These are phyloP conservation scores for Sporothrix sp. DNA, from an alignment of 2,329 filamentous ascomycete species.

Conservation along the genomic window DNA sequence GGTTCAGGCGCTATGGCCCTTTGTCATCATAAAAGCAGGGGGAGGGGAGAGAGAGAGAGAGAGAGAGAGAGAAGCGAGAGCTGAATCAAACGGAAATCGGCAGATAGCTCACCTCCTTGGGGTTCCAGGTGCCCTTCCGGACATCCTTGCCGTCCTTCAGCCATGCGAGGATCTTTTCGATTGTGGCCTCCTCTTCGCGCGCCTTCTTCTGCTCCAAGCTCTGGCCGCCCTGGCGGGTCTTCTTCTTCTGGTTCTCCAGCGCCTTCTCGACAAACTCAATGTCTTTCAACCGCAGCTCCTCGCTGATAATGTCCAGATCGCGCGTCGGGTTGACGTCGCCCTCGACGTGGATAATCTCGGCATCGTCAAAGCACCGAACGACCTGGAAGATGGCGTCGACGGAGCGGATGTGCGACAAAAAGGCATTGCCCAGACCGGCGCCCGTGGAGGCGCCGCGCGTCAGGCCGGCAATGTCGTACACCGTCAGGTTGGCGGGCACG, in stretches of 20 bases:
- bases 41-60: conserved; percentile 6
- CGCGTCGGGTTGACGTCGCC: conserved; percentile 93
- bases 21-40: conserved; percentile 94
- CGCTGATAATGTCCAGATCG: conserved; percentile 92
- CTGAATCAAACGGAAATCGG: not conserved
- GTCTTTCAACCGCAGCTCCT: conserved; percentile 94
- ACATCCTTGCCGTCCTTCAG: conserved; percentile 87
- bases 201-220: conserved; percentile 97
- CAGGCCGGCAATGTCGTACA: conserved; percentile 97
- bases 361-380: conserved; percentile 94
- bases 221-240: conserved; percentile 88
- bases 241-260: conserved; percentile 83
- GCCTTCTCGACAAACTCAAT: conserved; percentile 98
- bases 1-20: conserved; percentile 87
- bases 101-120: conserved; percentile 77
- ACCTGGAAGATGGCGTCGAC: conserved; percentile 98
- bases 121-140: conserved; percentile 76
- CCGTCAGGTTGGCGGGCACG: conserved; percentile 94
- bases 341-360: conserved; percentile 98
- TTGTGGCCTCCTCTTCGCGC: conserved; percentile 84
- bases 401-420: conserved; percentile 96
- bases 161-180: conserved; percentile 78
- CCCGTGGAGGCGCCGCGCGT: conserved; percentile 94
- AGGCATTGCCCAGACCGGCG: conserved; percentile 93
- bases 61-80: not conserved